phyloP scores from a whole-genome alignment of 2,329 filamentous ascomycete species.

The Aureobasidium pullulans region DNA sequence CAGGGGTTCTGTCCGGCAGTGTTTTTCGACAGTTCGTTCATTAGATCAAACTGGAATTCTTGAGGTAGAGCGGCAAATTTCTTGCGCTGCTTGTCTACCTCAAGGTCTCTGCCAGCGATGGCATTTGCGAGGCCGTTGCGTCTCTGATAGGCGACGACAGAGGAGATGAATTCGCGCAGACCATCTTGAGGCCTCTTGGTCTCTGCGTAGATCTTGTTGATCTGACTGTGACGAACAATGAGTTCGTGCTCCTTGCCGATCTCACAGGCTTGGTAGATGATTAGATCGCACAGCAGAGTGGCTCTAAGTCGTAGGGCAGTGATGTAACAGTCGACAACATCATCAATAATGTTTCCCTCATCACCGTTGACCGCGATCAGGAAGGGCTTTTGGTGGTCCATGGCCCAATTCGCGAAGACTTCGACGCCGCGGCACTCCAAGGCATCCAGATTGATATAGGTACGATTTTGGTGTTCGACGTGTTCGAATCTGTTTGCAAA shows the following conservation, averaged over 20 bases:
- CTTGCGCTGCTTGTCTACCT: too few relatives aligned
- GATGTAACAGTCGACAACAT: neutral
- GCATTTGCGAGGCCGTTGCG: neutral
- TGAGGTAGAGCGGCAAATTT: neutral
- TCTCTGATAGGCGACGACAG: neutral
- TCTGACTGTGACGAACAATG: neutral
- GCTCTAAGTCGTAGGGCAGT: neutral
- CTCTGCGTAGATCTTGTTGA: neutral
- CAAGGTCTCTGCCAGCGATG: neutral
- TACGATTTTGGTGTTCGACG: neutral
- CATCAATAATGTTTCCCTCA: neutral
- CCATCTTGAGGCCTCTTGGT: neutral
- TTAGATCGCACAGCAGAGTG: neutral
- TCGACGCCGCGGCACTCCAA: neutral
- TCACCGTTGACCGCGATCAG: neutral
- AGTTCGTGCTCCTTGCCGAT: neutral
- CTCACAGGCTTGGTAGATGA: neutral
- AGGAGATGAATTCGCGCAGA: too few relatives aligned
- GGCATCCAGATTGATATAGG: neutral
- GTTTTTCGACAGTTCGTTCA: neutral
- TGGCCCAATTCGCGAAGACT: neutral
- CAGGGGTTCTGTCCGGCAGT: neutral
- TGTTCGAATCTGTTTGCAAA: neutral
- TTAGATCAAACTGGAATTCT: neutral
- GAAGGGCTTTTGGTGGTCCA: neutral